Evolutionary conservation across 2,329 filamentous ascomycete species (phyloP).

Genomic region (Fusarium ramigenum): DNA sequence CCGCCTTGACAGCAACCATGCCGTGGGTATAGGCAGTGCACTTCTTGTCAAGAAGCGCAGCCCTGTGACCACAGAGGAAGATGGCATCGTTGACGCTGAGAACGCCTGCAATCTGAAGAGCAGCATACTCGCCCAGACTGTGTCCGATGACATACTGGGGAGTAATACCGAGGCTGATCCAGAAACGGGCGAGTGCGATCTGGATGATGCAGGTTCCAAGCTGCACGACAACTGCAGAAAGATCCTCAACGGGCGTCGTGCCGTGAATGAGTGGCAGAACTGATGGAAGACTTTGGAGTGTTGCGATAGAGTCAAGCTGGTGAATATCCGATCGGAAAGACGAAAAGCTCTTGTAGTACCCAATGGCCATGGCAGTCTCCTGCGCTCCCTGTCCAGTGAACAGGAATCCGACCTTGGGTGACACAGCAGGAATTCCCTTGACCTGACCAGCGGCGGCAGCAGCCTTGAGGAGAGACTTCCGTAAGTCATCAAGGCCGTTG

Average conservation of each 20-base stretch:
- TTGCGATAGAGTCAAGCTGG: background rate
- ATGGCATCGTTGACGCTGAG: constrained; percentile 70
- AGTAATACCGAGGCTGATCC: constrained; percentile 51
- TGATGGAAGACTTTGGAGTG: background rate
- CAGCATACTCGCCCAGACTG: constrained; percentile 51
- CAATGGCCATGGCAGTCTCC: background rate
- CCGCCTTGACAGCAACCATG: constrained; percentile 27
- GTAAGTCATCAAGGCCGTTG: background rate
- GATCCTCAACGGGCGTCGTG: background rate
- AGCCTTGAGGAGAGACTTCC: background rate
- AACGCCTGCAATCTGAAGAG: constrained; percentile 68
- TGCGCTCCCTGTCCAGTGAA: background rate
- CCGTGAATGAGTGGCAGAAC: background rate
- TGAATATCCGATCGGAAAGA: background rate
- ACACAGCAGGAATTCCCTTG: background rate
- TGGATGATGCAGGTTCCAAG: background rate
- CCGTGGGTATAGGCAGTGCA: constrained; percentile 15
- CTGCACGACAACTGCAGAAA: background rate
- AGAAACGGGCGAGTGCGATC: constrained; percentile 36
- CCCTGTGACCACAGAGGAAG: constrained; percentile 63
- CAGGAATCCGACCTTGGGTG: background rate
- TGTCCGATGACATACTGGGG: constrained; percentile 58
- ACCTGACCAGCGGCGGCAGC: rapidly evolving
- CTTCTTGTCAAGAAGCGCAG: background rate
- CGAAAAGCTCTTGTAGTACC: background rate